A percentile compares a stretch with the other conserved stretches of the same genome.
phyloP scores from a whole-genome alignment of 768 basidiomycete genomes.

The Pilatotrama ljubarskyi region DNA sequence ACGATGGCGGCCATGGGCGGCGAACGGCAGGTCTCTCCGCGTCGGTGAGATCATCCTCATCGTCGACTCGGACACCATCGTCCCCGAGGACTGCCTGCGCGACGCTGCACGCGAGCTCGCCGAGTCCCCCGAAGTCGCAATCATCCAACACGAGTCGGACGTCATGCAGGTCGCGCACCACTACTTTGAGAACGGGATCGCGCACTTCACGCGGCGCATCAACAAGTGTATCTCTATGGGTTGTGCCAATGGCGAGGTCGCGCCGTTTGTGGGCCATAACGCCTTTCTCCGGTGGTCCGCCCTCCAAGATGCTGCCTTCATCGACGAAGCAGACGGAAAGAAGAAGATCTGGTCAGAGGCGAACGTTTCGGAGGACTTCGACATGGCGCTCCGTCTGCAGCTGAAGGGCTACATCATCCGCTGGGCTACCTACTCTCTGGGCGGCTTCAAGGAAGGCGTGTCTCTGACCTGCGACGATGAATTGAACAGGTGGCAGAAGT shows the following conservation, averaged over 20 bases:
- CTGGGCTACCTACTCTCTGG: constrained; percentile 83
- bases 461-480: constrained; percentile 89
- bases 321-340: constrained; percentile 62
- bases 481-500: constrained; percentile 91
- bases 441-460: constrained; percentile 93
- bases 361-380: constrained; percentile 84
- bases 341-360: constrained; percentile 81
- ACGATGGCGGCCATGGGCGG: constrained; percentile 73
- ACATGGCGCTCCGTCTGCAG: constrained; percentile 72
- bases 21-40: constrained; percentile 71
- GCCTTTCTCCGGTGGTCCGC: constrained; percentile 93
- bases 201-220: constrained; percentile 85
- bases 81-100: constrained; percentile 87
- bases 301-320: constrained; percentile 79
- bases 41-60: constrained; percentile 80
- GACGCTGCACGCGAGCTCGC: constrained; percentile 86
- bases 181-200: constrained; percentile 90
- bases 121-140: constrained; percentile 79
- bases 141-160: constrained; percentile 91
- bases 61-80: constrained; percentile 79
- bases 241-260: constrained; percentile 78
- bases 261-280: constrained; percentile 85
- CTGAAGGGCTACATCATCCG: constrained; percentile 72
- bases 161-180: constrained; percentile 90
- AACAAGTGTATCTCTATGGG: constrained; percentile 81